A percentile compares a stretch with the other conserved stretches of the same genome.
Evolutionary conservation across 805 yeast genomes (phyloP).

Genomic region (Ascoidea rubescens): DNA sequence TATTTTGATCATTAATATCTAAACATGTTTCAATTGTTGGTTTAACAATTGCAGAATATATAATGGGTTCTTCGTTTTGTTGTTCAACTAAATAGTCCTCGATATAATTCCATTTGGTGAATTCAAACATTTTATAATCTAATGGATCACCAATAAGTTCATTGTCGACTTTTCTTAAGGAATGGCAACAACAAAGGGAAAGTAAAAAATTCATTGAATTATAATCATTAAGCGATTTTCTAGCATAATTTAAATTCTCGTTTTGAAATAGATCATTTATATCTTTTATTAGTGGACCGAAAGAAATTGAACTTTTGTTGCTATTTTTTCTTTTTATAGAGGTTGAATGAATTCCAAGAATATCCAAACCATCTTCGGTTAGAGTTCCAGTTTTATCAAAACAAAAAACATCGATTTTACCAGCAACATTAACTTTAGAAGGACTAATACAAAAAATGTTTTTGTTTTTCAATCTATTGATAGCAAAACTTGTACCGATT

Average conservation of each 20-base stretch:
- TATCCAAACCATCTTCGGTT: conserved; percentile 93
- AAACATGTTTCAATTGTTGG: conserved; percentile 19
- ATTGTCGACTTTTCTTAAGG: conserved; percentile 63
- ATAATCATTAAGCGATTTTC: conserved; percentile 14
- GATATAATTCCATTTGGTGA: conserved; percentile 61
- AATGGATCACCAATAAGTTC: conserved; percentile 88
- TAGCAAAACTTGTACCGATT: conserved; percentile 90
- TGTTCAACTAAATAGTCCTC: conserved; percentile 44
- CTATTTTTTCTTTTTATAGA: conserved; percentile 3
- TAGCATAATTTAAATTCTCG: conserved; percentile 13
- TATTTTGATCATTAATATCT: conserved; percentile 10
- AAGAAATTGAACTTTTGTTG: conserved; percentile 4
- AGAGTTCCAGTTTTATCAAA: conserved; percentile 97
- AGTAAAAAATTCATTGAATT: conserved; percentile 17
- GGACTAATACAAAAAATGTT: conserved; percentile 87
- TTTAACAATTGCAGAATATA: conserved; percentile 36
- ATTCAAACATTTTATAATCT: conserved; percentile 87
- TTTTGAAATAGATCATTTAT: conserved; percentile 11
- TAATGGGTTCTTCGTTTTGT: conserved; percentile 23
- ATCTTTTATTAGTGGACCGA: conserved; percentile 11
- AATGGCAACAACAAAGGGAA: conserved; percentile 60
- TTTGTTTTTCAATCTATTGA: conserved; percentile 54
- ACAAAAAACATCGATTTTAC: conserved; percentile 78
- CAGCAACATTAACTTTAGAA: conserved; percentile 89
- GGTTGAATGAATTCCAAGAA: conserved; percentile 46